Conservation (phyloP, 768 basidiomycete genomes). For the Termitomyces sp. region DNA sequence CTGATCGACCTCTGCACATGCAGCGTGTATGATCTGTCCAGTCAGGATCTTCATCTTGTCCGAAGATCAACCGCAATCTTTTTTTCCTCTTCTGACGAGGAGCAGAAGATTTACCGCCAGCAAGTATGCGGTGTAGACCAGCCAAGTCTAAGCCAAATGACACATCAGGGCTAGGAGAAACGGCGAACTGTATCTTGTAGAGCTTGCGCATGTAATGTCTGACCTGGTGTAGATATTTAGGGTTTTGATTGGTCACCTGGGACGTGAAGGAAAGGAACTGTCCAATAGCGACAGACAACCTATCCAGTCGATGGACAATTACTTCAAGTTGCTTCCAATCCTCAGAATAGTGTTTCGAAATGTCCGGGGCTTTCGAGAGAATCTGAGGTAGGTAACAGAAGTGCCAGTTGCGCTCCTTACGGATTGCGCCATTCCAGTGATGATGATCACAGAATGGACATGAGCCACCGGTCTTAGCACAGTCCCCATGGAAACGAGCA, state of each 20-base stretch:
- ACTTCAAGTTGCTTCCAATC: slow-evolving; percentile 78
- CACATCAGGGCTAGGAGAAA: slow-evolving; percentile 74
- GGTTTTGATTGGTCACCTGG: slow-evolving; percentile 63
- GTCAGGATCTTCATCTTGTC: slow-evolving; percentile 70
- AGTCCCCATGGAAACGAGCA: slow-evolving; percentile 81
- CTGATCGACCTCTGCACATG: slow-evolving; percentile 69
- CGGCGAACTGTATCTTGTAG: slow-evolving; percentile 85
- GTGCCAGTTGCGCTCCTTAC: slow-evolving; percentile 79
- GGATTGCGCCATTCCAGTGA: slow-evolving; percentile 85
- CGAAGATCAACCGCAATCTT: slow-evolving; percentile 60
- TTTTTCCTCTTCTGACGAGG: slow-evolving; percentile 52
- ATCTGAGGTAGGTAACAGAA: slow-evolving; percentile 75
- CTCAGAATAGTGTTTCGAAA: slow-evolving; percentile 73
- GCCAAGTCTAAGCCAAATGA: slow-evolving; percentile 82
- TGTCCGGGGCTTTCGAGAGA: slow-evolving; percentile 67
- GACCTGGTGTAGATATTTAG: slow-evolving; percentile 75
- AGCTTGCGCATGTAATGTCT: slow-evolving; percentile 90
- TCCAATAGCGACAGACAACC: slow-evolving; percentile 68
- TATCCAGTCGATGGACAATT: slow-evolving; percentile 75
- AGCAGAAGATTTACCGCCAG: slow-evolving; percentile 53
- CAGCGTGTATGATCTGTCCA: slow-evolving; percentile 75
- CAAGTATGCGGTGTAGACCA: slow-evolving; percentile 75
- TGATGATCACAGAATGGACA: slow-evolving; percentile 91
- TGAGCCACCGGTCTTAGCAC: slow-evolving; percentile 84
- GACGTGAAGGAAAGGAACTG: slow-evolving; percentile 75